These are phyloP conservation scores for Pythium aquatile DNA, from an alignment of 352 stramenopile species.

Conservation along the genomic window DNA sequence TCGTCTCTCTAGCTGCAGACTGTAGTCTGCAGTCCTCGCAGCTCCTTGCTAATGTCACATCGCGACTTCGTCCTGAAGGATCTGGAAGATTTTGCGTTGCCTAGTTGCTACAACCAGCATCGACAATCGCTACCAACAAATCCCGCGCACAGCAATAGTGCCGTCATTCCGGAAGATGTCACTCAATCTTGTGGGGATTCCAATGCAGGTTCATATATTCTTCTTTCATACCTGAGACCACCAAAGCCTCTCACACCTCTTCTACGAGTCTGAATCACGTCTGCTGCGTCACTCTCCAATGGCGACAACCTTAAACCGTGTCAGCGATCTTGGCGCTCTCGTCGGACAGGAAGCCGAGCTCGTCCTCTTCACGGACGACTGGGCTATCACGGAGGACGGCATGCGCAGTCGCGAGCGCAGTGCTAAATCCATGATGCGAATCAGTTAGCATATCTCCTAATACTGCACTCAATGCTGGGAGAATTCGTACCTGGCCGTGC, in stretches of 20 bases:
- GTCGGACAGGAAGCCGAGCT: constrained; percentile 74
- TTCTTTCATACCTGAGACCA: not conserved
- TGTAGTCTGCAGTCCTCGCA: too few relatives aligned
- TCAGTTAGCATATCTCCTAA: not conserved
- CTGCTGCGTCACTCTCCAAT: not conserved
- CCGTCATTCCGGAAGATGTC: too few relatives aligned
- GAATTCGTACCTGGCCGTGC: constrained; percentile 62
- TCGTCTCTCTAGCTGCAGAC: too few relatives aligned
- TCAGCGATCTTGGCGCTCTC: constrained; percentile 68
- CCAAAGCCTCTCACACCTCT: not conserved
- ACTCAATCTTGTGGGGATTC: not conserved
- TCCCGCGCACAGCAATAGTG: too few relatives aligned
- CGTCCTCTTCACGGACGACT: constrained; percentile 71
- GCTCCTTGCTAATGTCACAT: too few relatives aligned
- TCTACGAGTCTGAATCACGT: not conserved
- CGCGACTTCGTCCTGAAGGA: too few relatives aligned
- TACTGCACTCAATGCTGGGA: not conserved
- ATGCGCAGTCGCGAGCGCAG: constrained; percentile 72
- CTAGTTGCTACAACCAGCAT: too few relatives aligned
- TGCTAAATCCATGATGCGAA: constrained; percentile 29
- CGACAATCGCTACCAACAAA: too few relatives aligned
- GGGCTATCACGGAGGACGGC: constrained; percentile 78
- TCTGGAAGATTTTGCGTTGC: too few relatives aligned
- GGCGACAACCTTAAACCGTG: constrained; percentile 43
- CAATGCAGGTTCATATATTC: constrained; percentile 3